Evolutionary conservation across 441 rosid species (phyloP).

Genomic region (Aleurites moluccanus): DNA sequence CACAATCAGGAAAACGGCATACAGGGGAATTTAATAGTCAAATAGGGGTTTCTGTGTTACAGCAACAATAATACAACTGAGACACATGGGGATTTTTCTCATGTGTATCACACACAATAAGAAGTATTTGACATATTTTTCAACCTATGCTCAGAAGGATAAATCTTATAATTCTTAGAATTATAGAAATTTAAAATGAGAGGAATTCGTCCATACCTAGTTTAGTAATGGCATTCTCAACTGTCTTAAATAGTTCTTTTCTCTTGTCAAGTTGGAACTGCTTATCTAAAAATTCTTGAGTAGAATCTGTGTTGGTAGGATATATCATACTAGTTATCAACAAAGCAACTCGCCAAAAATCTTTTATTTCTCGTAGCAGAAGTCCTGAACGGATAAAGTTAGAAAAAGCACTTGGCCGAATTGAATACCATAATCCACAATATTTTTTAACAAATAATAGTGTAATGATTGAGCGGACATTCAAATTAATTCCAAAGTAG

Average conservation of each 20-base stretch:
- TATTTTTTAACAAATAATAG: neutral
- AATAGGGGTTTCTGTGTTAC: neutral
- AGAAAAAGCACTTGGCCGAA: slow-evolving; percentile 14
- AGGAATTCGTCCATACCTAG: slow-evolving; percentile 46
- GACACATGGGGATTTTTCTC: neutral
- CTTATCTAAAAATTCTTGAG: slow-evolving; percentile 39
- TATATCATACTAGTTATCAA: slow-evolving; percentile 58
- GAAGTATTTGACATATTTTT: neutral
- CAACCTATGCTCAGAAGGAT: neutral
- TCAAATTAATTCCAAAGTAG: neutral
- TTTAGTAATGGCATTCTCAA: slow-evolving; percentile 52
- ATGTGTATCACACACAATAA: neutral
- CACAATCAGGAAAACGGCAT: neutral
- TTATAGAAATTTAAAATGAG: neutral
- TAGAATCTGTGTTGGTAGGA: slow-evolving; percentile 37
- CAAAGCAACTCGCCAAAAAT: slow-evolving; percentile 82
- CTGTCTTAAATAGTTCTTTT: slow-evolving; percentile 49
- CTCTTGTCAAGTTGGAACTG: slow-evolving; percentile 50
- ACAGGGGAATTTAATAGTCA: neutral
- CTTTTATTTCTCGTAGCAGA: slow-evolving; percentile 78
- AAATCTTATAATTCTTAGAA: neutral
- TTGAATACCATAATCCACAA: neutral
- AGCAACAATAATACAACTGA: neutral
- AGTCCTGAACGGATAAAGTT: slow-evolving; percentile 46
- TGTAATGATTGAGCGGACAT: neutral